Evolutionary conservation across 176 grass and related monocot genomes (phyloP).

Genomic region (Metroxylon sagu): DNA sequence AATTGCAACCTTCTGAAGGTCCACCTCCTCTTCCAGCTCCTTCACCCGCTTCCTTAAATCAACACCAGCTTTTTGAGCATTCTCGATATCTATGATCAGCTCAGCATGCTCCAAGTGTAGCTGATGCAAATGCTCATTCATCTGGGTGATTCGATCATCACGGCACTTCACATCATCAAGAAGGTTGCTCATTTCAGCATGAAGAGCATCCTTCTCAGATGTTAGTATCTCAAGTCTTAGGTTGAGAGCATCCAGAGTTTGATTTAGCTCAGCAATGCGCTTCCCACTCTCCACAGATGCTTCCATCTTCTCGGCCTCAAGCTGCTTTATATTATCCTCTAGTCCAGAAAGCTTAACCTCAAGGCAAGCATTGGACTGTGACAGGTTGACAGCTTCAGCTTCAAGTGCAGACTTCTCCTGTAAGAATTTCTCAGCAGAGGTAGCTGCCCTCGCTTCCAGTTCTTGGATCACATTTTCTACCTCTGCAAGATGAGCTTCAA

Average conservation of each 20-base stretch:
- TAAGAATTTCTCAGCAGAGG: slow-evolving; percentile 45
- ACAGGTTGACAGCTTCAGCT: slow-evolving; percentile 36
- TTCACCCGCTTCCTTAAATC: slow-evolving; percentile 25
- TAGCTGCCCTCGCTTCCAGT: slow-evolving; percentile 28
- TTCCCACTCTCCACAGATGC: slow-evolving; percentile 30
- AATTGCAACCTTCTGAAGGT: slow-evolving; percentile 47
- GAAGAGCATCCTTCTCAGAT: slow-evolving; percentile 41
- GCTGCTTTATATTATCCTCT: slow-evolving; percentile 32
- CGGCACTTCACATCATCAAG: slow-evolving; percentile 24
- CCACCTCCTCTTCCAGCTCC: slow-evolving; percentile 64
- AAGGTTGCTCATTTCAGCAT: slow-evolving; percentile 23
- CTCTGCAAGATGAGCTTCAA: slow-evolving; percentile 34
- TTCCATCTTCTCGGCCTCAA: slow-evolving; percentile 22
- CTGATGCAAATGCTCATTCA: slow-evolving; percentile 42
- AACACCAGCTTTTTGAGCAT: neutral
- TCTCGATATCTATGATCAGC: slow-evolving; percentile 48
- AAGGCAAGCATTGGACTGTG: slow-evolving; percentile 37
- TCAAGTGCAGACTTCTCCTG: slow-evolving; percentile 48
- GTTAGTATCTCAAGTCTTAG: slow-evolving; percentile 23
- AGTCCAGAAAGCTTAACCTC: slow-evolving; percentile 27
- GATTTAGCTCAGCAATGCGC: slow-evolving; percentile 35
- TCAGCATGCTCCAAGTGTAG: slow-evolving; percentile 65
- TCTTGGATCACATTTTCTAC: slow-evolving; percentile 39
- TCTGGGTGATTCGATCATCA: slow-evolving; percentile 38
- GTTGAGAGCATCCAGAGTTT: slow-evolving; percentile 26